phyloP scores from a whole-genome alignment of 208 protist species.

The Trypanosoma avium region DNA sequence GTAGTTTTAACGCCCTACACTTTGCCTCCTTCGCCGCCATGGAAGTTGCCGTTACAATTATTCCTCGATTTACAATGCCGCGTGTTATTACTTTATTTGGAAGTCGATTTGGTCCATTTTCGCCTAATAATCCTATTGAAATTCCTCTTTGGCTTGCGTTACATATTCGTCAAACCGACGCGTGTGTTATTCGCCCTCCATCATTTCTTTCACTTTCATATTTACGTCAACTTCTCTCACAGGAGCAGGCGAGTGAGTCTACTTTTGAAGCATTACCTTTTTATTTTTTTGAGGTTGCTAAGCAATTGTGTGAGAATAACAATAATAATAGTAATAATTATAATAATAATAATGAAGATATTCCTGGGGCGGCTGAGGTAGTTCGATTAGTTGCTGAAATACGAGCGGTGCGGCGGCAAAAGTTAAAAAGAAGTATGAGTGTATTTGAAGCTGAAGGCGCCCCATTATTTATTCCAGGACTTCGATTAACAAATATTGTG shows the following conservation, averaged over 20 bases:
- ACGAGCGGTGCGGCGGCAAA: conserved; percentile 69
- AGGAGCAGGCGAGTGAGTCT: conserved; percentile 61
- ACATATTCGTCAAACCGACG: conserved; percentile 78
- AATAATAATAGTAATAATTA: too few relatives aligned
- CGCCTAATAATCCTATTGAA: conserved; percentile 70
- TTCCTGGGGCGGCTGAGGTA: conserved; percentile 65
- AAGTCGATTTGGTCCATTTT: conserved; percentile 76
- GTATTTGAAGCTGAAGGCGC: conserved; percentile 74
- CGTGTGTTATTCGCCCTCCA: conserved; percentile 68
- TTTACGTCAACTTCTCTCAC: conserved; percentile 51
- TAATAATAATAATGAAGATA: conserved; percentile 47
- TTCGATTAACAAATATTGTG: conserved; percentile 86
- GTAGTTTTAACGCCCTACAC: conserved; percentile 75
- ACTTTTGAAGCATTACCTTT: conserved; percentile 83
- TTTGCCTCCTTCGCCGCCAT: conserved; percentile 78
- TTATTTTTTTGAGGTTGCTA: conserved; percentile 88
- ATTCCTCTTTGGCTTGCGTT: conserved; percentile 87
- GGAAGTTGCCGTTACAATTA: conserved; percentile 68
- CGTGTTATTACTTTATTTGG: conserved; percentile 53
- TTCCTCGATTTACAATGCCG: conserved; percentile 82
- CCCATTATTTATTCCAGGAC: conserved; percentile 82
- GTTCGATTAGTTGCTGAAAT: conserved; percentile 76
- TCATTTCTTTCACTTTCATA: conserved; percentile 56
- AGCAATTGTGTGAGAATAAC: conserved; percentile 43
- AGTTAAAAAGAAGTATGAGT: conserved; percentile 78